A percentile compares a stretch with the other conserved stretches of the same genome.
phyloP scores from a whole-genome alignment of 176 grass and related monocot species.

The Carex pumila region DNA sequence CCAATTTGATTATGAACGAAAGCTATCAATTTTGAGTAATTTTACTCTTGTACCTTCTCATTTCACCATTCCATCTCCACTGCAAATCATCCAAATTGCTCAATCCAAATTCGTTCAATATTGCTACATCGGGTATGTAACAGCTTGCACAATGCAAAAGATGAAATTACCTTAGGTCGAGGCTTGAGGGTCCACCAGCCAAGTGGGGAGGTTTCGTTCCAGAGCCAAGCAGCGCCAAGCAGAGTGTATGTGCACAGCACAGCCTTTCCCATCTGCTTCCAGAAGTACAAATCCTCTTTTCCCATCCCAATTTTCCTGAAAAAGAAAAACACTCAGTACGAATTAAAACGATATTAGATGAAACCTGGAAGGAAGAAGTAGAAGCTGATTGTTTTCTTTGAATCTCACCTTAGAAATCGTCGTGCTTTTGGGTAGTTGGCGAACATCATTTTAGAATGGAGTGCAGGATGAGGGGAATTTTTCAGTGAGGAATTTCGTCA shows the following conservation, averaged over 20 bases:
- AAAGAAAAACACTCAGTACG: background rate
- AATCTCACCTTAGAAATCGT: slow-evolving; percentile 44
- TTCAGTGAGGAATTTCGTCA: slow-evolving; percentile 19
- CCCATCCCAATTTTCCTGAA: slow-evolving; percentile 47
- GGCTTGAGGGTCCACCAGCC: slow-evolving; percentile 86
- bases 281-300: slow-evolving; percentile 65
- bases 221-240: slow-evolving; percentile 49
- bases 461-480: background rate
- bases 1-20: too few relatives aligned
- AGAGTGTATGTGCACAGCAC: slow-evolving; percentile 66
- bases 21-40: too few relatives aligned
- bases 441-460: slow-evolving; percentile 25
- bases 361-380: background rate
- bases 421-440: slow-evolving; percentile 40
- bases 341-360: background rate
- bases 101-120: too few relatives aligned
- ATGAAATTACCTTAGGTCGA: slow-evolving; percentile 45
- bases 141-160: background rate
- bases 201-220: slow-evolving; percentile 70
- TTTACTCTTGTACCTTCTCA: too few relatives aligned
- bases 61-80: too few relatives aligned
- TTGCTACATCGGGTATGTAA: too few relatives aligned
- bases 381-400: background rate
- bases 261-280: slow-evolving; percentile 75
- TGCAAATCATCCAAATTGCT: too few relatives aligned